Evolutionary conservation across 768 basidiomycete species (phyloP).

Genomic region (Dioszegia hungarica): DNA sequence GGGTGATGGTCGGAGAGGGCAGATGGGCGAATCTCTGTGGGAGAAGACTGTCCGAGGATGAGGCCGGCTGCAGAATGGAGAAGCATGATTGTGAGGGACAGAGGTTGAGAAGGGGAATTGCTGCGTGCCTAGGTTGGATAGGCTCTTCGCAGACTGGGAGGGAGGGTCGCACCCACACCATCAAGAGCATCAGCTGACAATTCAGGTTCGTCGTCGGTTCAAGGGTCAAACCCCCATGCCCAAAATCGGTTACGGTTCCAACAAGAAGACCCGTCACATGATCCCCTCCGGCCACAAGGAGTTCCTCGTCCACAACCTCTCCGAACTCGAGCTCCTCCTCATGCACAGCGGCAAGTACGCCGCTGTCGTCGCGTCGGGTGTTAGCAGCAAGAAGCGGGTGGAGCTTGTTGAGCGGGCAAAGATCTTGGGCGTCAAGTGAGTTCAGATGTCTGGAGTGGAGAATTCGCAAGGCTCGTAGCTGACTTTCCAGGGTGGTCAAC

Average conservation of each 20-base stretch:
- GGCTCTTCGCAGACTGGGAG: not conserved
- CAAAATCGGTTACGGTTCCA: slow-evolving; percentile 86
- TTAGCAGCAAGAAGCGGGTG: slow-evolving; percentile 91
- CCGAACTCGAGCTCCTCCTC: slow-evolving; percentile 88
- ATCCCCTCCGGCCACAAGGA: slow-evolving; percentile 95
- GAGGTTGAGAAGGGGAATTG: too few relatives aligned
- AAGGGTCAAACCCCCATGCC: slow-evolving; percentile 97
- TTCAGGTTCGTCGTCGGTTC: slow-evolving; percentile 49
- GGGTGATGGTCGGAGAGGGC: too few relatives aligned
- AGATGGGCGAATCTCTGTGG: too few relatives aligned
- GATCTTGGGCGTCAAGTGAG: slow-evolving; percentile 64
- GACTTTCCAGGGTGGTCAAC: slow-evolving; percentile 66
- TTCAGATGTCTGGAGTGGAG: not conserved
- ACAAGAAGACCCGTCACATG: slow-evolving; percentile 92
- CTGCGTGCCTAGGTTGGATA: too few relatives aligned
- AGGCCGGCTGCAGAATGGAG: too few relatives aligned
- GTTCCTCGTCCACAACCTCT: slow-evolving; percentile 87
- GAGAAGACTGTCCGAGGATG: too few relatives aligned
- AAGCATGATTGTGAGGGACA: too few relatives aligned
- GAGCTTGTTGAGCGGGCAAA: slow-evolving; percentile 75
- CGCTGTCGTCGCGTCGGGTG: slow-evolving; percentile 93
- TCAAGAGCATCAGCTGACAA: not conserved
- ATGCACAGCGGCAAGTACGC: slow-evolving; percentile 98
- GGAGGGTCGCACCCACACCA: not conserved
- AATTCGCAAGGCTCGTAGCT: not conserved